Base-by-base conservation (phyloP, 495 filamentous ascomycete genomes). In the Terfezia claveryi region DNA sequence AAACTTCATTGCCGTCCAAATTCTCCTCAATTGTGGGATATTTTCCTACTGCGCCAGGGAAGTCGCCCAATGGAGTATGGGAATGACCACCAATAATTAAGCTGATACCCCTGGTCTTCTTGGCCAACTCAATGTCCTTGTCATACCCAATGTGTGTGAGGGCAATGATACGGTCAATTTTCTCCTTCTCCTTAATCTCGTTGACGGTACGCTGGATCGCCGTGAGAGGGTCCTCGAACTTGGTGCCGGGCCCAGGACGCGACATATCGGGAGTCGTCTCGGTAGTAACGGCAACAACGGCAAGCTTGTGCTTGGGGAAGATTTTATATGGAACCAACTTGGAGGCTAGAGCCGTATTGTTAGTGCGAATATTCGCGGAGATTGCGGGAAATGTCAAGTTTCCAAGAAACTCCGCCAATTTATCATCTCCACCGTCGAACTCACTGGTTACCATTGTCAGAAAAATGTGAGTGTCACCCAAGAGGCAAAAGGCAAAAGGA, bases 61-160 rank as follows among this genome's bases (percentile, higher is more conserved):
- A 68, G 59, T 74, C 62, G 32, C 75, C 76, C 10, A 80, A 67
- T 2, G 70, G 70, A n/a, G 75, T 79, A 61, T 80, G 75, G 49
- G 69, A 73, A 66, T 80, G 77, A 41, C 75, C 76, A 11, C 75
- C 60, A 44, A 66, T 62, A 66, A 79, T 78, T 17, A 79, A 68
- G 20, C 75, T 65, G 27, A 79, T 67, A 1, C 74, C 75, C 17
- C 67, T 68, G 0, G 72, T 76, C 41, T 69, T 62, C 44, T 64
- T 60, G 11, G 76, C 76, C 17, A 80, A 68, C 23, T 70, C 66
- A 57, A 74, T 68, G 61, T 79, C 76, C 46, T 74, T 68, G 9
- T 74, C 71, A 61, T 76, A 78, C 20, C 74, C 76, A 57, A 79
- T 77, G 65, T 79, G 76, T 2, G 76, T 80, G 46, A 79, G 67